A percentile compares a stretch with the other conserved stretches of the same genome.
These are phyloP conservation scores for Inosperma sp. DNA, from an alignment of 768 basidiomycete genomes.

Conservation along the genomic window DNA sequence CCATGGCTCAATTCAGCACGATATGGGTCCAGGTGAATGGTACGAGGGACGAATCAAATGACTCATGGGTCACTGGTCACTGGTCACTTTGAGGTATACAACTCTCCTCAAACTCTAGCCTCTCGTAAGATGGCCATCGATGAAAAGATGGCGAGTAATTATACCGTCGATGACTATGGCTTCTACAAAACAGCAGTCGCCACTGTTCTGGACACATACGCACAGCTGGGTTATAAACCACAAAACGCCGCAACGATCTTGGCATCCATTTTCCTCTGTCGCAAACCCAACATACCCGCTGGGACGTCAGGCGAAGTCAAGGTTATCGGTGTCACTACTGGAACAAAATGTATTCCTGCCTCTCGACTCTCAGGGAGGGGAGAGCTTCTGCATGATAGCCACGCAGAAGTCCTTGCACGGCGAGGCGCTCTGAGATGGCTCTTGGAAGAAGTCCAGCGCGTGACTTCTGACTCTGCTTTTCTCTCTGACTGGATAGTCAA, in stretches of 20 bases:
- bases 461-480: slow-evolving; percentile 20
- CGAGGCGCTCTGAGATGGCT: slow-evolving; percentile 77
- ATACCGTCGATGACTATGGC: slow-evolving; percentile 7
- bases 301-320: slow-evolving; percentile 31
- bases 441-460: slow-evolving; percentile 59
- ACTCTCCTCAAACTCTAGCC: too few relatives aligned
- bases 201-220: slow-evolving; percentile 41
- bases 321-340: slow-evolving; percentile 70
- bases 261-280: slow-evolving; percentile 48
- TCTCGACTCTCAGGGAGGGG: slow-evolving; percentile 58
- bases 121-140: too few relatives aligned
- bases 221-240: slow-evolving; percentile 44
- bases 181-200: slow-evolving; percentile 20
- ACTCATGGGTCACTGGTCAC: too few relatives aligned
- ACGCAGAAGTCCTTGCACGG: slow-evolving; percentile 89
- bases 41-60: too few relatives aligned
- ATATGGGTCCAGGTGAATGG: too few relatives aligned
- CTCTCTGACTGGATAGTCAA: slow-evolving; percentile 49
- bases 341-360: slow-evolving; percentile 80
- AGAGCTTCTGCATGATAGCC: slow-evolving; percentile 81
- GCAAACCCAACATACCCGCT: slow-evolving; percentile 7
- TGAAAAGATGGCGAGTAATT: slow-evolving; percentile 6
- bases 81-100: too few relatives aligned
- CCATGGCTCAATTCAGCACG: too few relatives aligned
- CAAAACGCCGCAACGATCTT: slow-evolving; percentile 56